phyloP scores from a whole-genome alignment of 331 rosid species.

The Malus hybrid region DNA sequence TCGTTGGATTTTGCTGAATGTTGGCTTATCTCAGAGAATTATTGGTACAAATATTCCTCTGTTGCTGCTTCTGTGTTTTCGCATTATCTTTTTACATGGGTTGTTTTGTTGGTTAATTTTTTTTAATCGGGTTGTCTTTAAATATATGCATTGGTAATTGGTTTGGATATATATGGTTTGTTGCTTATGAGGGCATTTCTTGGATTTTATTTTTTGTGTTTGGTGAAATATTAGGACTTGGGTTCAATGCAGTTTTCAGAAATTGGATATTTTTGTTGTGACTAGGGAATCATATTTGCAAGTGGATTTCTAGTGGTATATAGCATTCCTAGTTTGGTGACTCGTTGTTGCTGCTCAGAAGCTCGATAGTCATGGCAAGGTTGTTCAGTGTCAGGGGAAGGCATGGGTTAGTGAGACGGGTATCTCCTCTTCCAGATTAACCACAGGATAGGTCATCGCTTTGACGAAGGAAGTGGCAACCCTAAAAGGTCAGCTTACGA shows the following conservation, averaged over 20 bases:
- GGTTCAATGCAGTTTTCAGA: slow-evolving; percentile 20
- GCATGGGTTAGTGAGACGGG: too few species aligned
- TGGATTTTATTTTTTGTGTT: slow-evolving; percentile 16
- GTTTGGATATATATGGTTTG: not conserved
- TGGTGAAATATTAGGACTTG: slow-evolving; percentile 17
- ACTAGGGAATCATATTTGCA: not conserved
- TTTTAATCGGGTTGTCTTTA: not conserved
- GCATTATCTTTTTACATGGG: not conserved
- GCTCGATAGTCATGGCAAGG: too few species aligned
- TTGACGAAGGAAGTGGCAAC: too few species aligned
- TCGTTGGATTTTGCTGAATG: too few species aligned
- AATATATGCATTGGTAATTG: slow-evolving; percentile 15
- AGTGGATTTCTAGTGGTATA: not conserved
- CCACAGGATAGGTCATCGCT: too few species aligned
- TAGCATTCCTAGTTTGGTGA: too few species aligned
- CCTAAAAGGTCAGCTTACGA: too few species aligned
- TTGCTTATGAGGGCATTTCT: slow-evolving; percentile 14
- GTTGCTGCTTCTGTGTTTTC: not conserved
- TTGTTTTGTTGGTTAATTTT: slow-evolving; percentile 3
- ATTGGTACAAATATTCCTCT: not conserved
- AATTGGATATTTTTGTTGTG: slow-evolving; percentile 4
- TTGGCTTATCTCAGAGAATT: too few species aligned
- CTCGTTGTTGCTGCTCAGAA: too few species aligned
- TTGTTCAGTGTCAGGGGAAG: too few species aligned
- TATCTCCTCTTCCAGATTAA: too few species aligned